Evolutionary conservation across 169 alveolate genomes (phyloP), one percentile per base, ranked within the genome.

Genomic region (Plasmodium adleri): DNA sequence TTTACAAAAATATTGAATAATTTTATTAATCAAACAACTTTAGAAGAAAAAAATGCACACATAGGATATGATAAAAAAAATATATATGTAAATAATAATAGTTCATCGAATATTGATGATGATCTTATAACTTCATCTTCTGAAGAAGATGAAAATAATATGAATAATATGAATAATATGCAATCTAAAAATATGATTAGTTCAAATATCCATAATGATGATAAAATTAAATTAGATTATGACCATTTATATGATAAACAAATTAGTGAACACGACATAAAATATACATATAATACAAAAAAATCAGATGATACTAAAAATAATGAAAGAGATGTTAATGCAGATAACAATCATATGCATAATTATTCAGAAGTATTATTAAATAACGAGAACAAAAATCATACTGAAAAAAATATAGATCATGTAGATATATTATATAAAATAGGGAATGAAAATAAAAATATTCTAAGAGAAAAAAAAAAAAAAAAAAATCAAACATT

Each of bases 391-490:
- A n/a, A 24, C 22, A 17, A 10, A 28, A 0, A 15, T 10, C 24
- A 62, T 24, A 49, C 13, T 12, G 1, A 2, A 32, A 26, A 2
- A 32, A 26, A 28, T 24, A 45, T 22, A 49, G 32, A n/a, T 7
- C 22, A 63, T 54, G 52, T 45, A 54, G 73, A 63, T n/a, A 26
- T 9, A 47, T 56, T 68, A 26, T 58, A 50, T 62, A 49, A 32
- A 50, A 26, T 70, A 39, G 88, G 88, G 3, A 45, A 47, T 2
- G 83, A 17, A 24, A 86, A 86, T 73, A 86, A 73, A 86, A 86
- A 86, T 56, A 59, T 4, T 10, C 22, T 86, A 28, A 63, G 43
- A 64, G 58, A 70, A 26, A 59, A 39, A 60, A 63, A 28, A 60
- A 71, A 86, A 71, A 47, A 66, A 49, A 72, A 59, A 52, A 71